Conservation (phyloP, 163 green algal genomes). For the Scenedesmus sp. region DNA sequence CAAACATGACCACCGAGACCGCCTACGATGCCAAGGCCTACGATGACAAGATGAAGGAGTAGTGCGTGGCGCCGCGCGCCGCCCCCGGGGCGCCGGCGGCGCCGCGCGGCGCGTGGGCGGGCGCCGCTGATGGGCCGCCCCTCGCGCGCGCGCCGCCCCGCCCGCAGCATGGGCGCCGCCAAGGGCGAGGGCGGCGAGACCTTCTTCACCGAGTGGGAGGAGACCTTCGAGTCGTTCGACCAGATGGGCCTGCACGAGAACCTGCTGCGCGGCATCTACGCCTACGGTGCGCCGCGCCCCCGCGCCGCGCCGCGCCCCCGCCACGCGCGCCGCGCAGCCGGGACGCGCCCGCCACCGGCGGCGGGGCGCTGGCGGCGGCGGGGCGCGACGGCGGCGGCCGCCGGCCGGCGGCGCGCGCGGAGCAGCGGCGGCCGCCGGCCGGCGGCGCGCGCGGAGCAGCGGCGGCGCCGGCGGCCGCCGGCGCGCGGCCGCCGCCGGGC, state of each 20-base stretch:
- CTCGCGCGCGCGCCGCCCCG: neutral
- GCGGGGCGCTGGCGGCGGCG: no score
- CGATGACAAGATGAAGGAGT: constrained; percentile 93
- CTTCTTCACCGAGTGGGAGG: constrained; percentile 98
- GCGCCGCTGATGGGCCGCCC: no score
- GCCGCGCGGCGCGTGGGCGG: no score
- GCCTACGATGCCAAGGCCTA: constrained; percentile 88
- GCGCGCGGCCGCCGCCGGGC: no score
- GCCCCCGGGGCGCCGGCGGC: no score
- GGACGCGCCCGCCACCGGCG: neutral
- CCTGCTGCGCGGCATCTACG: constrained; percentile 99
- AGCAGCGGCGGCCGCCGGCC: no score
- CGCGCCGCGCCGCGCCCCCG: neutral
- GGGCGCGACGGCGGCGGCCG: no score
- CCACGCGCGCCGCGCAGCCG: neutral
- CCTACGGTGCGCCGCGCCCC: constrained; percentile 92
- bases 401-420: no score
- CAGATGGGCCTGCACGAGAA: constrained; percentile 99
- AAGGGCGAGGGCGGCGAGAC: neutral
- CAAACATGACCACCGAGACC: constrained; percentile 47
- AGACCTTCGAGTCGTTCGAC: constrained; percentile 98
- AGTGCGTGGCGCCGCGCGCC: constrained; percentile 75
- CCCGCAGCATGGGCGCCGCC: constrained; percentile 62
- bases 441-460: no score
- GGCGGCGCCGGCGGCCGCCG: no score